phyloP scores from a whole-genome alignment of 257 asterid species.

The Fraxinus pennsylvanica region DNA sequence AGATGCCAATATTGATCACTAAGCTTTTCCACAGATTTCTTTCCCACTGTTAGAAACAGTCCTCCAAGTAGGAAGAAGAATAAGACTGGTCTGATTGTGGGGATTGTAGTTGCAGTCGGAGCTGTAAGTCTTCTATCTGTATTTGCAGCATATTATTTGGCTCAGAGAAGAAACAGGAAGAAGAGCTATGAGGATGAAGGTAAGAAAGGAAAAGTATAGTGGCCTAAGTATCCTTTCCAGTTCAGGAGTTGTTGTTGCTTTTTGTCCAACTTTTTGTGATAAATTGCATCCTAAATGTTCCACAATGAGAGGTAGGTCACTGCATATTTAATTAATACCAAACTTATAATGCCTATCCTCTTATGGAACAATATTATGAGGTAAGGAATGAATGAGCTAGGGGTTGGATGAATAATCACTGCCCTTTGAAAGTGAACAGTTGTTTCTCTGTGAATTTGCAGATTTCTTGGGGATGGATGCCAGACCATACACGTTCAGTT shows the following conservation, averaged over 20 bases:
- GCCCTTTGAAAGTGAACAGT: background rate
- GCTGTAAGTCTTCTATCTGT: slow-evolving; percentile 39
- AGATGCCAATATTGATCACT: background rate
- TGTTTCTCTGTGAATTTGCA: slow-evolving; percentile 25
- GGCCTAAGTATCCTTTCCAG: slow-evolving; percentile 8
- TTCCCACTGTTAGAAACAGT: slow-evolving; percentile 51
- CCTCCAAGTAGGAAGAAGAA: slow-evolving; percentile 46
- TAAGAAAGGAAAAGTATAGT: slow-evolving; percentile 21
- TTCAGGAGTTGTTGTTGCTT: background rate
- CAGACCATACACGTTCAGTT: slow-evolving; percentile 49
- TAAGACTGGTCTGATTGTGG: slow-evolving; percentile 59
- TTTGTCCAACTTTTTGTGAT: background rate
- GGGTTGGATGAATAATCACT: background rate
- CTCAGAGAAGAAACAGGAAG: slow-evolving; percentile 46
- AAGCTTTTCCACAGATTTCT: slow-evolving; percentile 49
- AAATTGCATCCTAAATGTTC: background rate
- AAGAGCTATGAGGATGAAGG: slow-evolving; percentile 59
- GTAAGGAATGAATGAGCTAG: background rate
- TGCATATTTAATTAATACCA: background rate
- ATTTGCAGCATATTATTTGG: slow-evolving; percentile 36
- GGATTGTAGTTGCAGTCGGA: slow-evolving; percentile 51
- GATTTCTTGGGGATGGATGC: slow-evolving; percentile 51
- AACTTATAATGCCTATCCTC: background rate
- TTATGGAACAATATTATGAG: background rate
- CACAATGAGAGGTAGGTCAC: background rate